A percentile compares a stretch with the other conserved stretches of the same genome.
phyloP scores from a whole-genome alignment of 352 stramenopile species.

The Phytophthora pluvialis region DNA sequence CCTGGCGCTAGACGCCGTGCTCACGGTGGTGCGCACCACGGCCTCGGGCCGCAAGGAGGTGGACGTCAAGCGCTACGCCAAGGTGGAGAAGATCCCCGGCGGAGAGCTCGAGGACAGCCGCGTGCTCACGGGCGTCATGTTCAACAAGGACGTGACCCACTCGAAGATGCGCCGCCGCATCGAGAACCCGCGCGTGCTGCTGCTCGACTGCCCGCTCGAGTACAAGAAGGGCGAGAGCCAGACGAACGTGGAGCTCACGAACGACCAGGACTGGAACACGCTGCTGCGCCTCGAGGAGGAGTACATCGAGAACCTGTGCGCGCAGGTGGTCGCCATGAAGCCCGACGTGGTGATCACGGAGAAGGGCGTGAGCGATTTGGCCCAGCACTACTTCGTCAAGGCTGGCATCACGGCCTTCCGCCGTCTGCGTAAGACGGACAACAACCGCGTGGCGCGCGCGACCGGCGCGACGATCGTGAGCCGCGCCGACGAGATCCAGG shows the following conservation, averaged over 20 bases:
- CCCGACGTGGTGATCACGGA: conserved; percentile 99
- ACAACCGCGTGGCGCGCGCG: conserved; percentile 98
- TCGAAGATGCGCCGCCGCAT: conserved; percentile 99
- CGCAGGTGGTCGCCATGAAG: conserved; percentile 98
- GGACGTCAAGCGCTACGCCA: conserved; percentile 99
- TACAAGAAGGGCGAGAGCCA: conserved; percentile 99
- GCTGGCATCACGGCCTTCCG: conserved; percentile 99
- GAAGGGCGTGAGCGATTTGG: conserved; percentile 99
- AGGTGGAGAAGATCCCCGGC: conserved; percentile 99
- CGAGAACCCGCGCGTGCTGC: conserved; percentile 98
- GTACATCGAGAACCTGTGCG: conserved; percentile 99
- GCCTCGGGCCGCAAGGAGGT: conserved; percentile 94
- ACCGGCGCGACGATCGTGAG: conserved; percentile 98
- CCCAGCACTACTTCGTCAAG: conserved; percentile 99
- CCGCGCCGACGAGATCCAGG: conserved; percentile 98
- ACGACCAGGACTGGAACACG: conserved; percentile 98
- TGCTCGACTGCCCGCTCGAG: conserved; percentile 99
- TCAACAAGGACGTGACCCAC: conserved; percentile 99
- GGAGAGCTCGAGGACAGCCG: conserved; percentile 95
- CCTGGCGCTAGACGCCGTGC: conserved; percentile 97
- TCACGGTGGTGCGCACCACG: conserved; percentile 93
- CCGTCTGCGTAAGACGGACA: conserved; percentile 99
- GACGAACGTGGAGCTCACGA: conserved; percentile 98
- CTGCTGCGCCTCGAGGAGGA: conserved; percentile 99
- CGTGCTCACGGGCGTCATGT: conserved; percentile 99